Conservation (phyloP, 2,329 filamentous ascomycete species). For the Arthroderma sp. region DNA sequence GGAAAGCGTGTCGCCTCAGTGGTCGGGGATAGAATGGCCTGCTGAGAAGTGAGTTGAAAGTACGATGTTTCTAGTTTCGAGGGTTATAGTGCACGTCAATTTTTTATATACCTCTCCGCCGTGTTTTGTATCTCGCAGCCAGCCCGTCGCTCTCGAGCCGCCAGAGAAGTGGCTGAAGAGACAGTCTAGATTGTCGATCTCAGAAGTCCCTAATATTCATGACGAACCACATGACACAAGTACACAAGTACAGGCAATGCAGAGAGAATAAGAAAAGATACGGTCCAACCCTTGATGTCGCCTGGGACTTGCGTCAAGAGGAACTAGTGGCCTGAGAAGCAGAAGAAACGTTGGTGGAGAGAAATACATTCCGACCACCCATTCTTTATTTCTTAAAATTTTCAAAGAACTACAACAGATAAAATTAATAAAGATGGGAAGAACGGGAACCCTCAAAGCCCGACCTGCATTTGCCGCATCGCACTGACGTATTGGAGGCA, state of each 20-base stretch:
- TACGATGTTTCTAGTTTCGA: too few species aligned
- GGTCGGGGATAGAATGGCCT: too few species aligned
- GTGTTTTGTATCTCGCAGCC: neutral
- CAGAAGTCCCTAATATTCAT: neutral
- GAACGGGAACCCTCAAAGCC: neutral
- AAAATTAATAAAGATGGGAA: neutral
- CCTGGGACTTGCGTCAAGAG: neutral
- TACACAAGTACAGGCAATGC: neutral
- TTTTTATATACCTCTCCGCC: too few species aligned
- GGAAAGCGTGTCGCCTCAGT: too few species aligned
- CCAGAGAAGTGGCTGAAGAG: neutral
- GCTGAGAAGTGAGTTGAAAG: too few species aligned
- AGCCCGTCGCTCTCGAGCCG: conserved; percentile 2
- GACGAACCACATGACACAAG: neutral
- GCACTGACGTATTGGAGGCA: neutral
- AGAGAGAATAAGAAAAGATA: conserved; percentile 2
- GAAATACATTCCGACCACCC: neutral
- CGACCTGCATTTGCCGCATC: neutral
- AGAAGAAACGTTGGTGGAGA: neutral
- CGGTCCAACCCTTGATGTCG: neutral
- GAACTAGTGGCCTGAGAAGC: neutral
- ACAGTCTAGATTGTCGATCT: conserved; percentile 5
- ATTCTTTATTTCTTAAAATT: neutral
- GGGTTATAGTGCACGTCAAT: too few species aligned
- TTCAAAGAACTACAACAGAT: neutral